A percentile compares a stretch with the other conserved stretches of the same genome.
phyloP scores from a whole-genome alignment of 306 rosid genomes.

The Abrus precatorius region DNA sequence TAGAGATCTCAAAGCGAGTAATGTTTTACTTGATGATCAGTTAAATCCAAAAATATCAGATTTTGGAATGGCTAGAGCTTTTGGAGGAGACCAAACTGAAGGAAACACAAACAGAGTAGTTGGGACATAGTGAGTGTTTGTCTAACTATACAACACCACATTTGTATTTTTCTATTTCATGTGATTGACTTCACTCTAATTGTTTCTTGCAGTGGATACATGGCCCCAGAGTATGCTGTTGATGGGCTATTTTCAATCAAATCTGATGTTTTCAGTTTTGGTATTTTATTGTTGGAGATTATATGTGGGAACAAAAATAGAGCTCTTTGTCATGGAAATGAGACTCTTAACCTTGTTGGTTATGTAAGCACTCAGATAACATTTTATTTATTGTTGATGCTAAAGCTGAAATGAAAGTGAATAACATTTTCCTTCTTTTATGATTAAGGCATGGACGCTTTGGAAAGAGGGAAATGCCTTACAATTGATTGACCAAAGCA shows the following conservation, averaged over 20 bases:
- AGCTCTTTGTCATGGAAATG: neutral
- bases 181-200: neutral
- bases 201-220: neutral
- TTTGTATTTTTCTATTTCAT: neutral
- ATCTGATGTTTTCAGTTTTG: neutral
- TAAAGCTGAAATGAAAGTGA: neutral
- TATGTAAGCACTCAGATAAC: neutral
- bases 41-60: conserved; percentile 14
- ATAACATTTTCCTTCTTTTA: neutral
- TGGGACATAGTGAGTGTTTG: neutral
- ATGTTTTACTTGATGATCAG: neutral
- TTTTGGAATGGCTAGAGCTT: conserved; percentile 11
- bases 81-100: neutral
- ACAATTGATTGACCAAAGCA: conserved; percentile 50
- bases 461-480: conserved; percentile 56
- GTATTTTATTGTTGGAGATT: conserved; percentile 15
- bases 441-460: conserved; percentile 57
- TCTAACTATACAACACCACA: neutral
- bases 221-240: conserved; percentile 13
- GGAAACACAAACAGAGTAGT: conserved; percentile 7
- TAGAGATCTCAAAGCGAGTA: neutral
- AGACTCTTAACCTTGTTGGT: conserved; percentile 19
- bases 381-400: neutral
- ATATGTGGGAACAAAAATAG: conserved; percentile 1
- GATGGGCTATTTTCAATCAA: neutral